Conservation (phyloP, 164 flowering plant genomes). For the Nelumbo lutea region DNA sequence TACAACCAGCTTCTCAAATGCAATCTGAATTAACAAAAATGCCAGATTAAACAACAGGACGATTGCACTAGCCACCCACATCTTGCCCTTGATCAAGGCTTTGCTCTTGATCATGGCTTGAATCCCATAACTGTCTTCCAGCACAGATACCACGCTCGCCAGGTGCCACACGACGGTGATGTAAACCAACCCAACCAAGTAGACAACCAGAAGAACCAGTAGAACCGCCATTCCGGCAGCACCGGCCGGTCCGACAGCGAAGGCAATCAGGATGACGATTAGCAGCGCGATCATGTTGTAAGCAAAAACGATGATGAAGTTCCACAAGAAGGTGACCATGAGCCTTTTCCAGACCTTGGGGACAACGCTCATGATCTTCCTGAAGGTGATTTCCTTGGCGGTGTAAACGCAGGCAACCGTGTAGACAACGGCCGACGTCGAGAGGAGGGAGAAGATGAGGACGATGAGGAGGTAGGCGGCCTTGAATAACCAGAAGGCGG, state of each 20-base stretch:
- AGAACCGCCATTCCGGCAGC: background rate
- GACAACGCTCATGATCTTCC: slow-evolving; percentile 33
- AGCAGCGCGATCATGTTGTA: slow-evolving; percentile 6
- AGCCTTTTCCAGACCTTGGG: slow-evolving; percentile 48
- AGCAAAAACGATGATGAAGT: slow-evolving; percentile 1
- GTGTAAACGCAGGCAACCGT: slow-evolving; percentile 41
- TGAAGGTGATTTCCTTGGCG: slow-evolving; percentile 23
- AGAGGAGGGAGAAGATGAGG: slow-evolving; percentile 39
- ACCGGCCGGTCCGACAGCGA: background rate
- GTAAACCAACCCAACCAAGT: slow-evolving; percentile 28
- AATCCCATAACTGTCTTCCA: slow-evolving; percentile 33
- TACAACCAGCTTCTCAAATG: slow-evolving; percentile 27
- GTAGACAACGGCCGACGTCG: slow-evolving; percentile 47
- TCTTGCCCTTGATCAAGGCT: slow-evolving; percentile 31
- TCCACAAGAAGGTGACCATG: slow-evolving; percentile 20
- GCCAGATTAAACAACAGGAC: slow-evolving; percentile 15
- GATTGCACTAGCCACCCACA: slow-evolving; percentile 13
- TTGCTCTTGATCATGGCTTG: slow-evolving; percentile 38
- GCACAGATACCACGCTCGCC: slow-evolving; percentile 39
- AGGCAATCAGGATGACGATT: background rate
- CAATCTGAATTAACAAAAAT: background rate
- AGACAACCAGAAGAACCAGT: slow-evolving; percentile 3
- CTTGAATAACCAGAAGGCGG: slow-evolving; percentile 22
- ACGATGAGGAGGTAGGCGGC: slow-evolving; percentile 24
- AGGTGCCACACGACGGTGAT: slow-evolving; percentile 33